Percentiles rank a stretch among this genome's conserved stretches.
Conservation (phyloP, 352 stramenopile genomes). For the Phytophthora sansomeana region DNA sequence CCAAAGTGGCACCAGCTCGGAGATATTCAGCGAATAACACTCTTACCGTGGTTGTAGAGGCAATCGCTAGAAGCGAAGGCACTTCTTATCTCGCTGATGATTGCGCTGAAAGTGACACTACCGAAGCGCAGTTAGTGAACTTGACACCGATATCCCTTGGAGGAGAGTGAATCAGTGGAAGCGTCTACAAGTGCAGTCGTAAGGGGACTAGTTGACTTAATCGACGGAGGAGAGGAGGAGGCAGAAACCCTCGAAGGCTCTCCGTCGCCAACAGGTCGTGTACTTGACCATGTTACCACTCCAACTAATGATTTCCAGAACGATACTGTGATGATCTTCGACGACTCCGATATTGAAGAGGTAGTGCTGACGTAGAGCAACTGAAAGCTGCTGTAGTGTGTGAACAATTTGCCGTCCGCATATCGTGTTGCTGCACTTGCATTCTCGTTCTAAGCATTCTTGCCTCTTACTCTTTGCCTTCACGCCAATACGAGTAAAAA, state of each 20-base stretch:
- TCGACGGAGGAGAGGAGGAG: slow-evolving; percentile 2
- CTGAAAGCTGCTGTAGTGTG: not conserved
- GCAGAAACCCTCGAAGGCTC: not conserved
- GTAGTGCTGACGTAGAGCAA: slow-evolving; percentile 42
- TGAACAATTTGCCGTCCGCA: not conserved
- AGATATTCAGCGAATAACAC: slow-evolving; percentile 37
- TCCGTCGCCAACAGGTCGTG: not conserved
- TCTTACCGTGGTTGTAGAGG: slow-evolving; percentile 37
- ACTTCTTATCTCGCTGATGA: slow-evolving; percentile 7
- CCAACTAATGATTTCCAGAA: slow-evolving; percentile 3
- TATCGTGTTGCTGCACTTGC: not conserved
- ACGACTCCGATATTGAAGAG: slow-evolving; percentile 76
- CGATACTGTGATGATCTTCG: slow-evolving; percentile 44
- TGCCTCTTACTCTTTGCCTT: no score
- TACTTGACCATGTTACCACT: not conserved
- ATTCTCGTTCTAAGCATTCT: no score
- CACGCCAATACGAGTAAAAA: not conserved
- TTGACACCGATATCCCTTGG: slow-evolving; percentile 46
- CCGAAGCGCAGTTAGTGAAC: not conserved
- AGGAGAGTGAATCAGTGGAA: slow-evolving; percentile 28
- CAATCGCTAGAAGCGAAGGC: not conserved
- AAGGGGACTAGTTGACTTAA: slow-evolving; percentile 3
- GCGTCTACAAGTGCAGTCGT: slow-evolving; percentile 10
- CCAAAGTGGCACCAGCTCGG: slow-evolving; percentile 6
- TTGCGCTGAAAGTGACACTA: not conserved